A percentile compares a stretch with the other conserved stretches of the same genome.
These are phyloP conservation scores for Fusarium incarnatum DNA, from an alignment of 2,329 filamentous ascomycete genomes.

Conservation along the genomic window DNA sequence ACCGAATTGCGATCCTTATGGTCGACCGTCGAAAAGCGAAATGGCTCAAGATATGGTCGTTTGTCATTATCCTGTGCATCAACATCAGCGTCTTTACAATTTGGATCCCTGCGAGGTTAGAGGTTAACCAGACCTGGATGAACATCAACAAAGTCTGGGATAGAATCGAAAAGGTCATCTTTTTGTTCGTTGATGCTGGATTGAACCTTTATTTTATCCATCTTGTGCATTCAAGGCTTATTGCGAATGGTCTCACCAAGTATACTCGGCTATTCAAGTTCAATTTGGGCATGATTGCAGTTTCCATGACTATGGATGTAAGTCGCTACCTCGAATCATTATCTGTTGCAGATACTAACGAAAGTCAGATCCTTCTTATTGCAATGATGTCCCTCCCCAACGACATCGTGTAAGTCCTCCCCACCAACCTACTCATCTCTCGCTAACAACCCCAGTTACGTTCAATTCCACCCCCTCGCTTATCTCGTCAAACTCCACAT, in stretches of 20 bases:
- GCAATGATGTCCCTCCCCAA: conserved; percentile 50
- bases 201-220: conserved; percentile 66
- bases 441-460: conserved; percentile 44
- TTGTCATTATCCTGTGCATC: conserved; percentile 58
- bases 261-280: conserved; percentile 58
- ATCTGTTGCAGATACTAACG: conserved; percentile 6
- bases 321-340: background rate
- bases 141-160: conserved; percentile 65
- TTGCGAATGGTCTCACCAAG: conserved; percentile 61
- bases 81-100: conserved; percentile 66
- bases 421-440: rapidly evolving
- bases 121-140: conserved; percentile 56
- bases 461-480: conserved; percentile 64
- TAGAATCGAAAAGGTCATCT: conserved; percentile 63
- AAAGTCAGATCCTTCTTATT: conserved; percentile 42
- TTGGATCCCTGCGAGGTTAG: conserved; percentile 65
- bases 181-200: conserved; percentile 60
- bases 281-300: conserved; percentile 48
- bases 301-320: conserved; percentile 50
- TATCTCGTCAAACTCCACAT: conserved; percentile 66
- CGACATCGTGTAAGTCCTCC: conserved; percentile 44
- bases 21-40: conserved; percentile 52
- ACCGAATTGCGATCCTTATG: conserved; percentile 63
- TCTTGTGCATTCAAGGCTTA: conserved; percentile 58
- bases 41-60: conserved; percentile 58